Evolutionary conservation across 2,329 filamentous ascomycete species (phyloP), one percentile per base, ranked within the genome.

Genomic region (Calonectria pauciramosa): DNA sequence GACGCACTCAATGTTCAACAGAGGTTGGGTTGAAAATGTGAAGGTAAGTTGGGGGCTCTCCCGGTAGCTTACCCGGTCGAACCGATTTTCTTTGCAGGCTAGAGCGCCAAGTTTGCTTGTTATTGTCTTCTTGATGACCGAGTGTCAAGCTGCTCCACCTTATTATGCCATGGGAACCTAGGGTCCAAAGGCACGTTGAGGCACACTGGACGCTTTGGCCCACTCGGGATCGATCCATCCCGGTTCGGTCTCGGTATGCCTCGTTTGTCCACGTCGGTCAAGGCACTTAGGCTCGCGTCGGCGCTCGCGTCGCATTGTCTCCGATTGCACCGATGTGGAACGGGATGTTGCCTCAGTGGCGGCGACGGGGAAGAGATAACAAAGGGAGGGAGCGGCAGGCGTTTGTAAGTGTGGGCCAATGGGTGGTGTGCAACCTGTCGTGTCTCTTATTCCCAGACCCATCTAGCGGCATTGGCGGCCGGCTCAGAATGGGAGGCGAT

Each of bases 401-500:
- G 41, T 14, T 63, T 34, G 41, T 5, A 47, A 32, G 28, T 28
- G 65, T 63, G 65, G 66, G 52, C 44, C 68, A 44, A 13, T 14
- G 26, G n/a, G 28, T 23, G 68, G 47, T 16, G 47, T 70, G 56
- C 54, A 47, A 30, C 32, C 23, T 52, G 28, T 54, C 10, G n/a
- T 41, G 47, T 54, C 23, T 54, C 68, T 56, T 59, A 69, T 68
- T 56, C 32, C 54, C 54, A 70, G 38, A 38, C 38, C 41, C 60
- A 34, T 65, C 32, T 41, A 44, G 71, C 71, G 71, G 66, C 67
- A 69, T 73, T 66, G 59, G 66, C 71, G 66, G 71, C 59, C 71
- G 18, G 59, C n/a, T 60, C 30, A 44, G 69, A 49, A 36, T 20
- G 56, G 52, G 51, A 52, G 41, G 44, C 30, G 23, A 60, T 38